phyloP scores from a whole-genome alignment of 1,284 basidiomycete genomes.

The Sanghuangporus weigelae region DNA sequence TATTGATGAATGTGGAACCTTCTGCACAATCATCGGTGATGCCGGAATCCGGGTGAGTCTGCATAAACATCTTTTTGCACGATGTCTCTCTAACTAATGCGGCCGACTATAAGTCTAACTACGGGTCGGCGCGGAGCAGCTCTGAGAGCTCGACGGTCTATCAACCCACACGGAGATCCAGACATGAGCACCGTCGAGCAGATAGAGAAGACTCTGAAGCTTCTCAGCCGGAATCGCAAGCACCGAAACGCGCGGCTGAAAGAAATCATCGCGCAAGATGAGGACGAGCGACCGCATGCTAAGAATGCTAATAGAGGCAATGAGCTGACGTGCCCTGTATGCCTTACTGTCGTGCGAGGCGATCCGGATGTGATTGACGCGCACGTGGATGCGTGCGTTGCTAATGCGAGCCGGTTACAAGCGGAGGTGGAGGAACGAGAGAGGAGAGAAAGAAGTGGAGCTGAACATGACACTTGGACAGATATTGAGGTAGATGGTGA shows the following conservation, averaged over 20 bases:
- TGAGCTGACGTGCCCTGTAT: constrained; percentile 61
- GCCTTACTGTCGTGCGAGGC: constrained; percentile 47
- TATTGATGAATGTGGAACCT: constrained; percentile 57
- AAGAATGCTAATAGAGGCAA: constrained; percentile 27
- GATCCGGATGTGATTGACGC: constrained; percentile 69
- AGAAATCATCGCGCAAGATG: constrained; percentile 51
- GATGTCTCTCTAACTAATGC: constrained; percentile 10
- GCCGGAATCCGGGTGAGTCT: constrained; percentile 28
- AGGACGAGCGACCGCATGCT: constrained; percentile 32
- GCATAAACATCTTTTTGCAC: constrained; percentile 22
- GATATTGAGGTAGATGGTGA: constrained; percentile 19
- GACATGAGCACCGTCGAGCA: constrained; percentile 34
- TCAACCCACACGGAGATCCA: constrained; percentile 31
- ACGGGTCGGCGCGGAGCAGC: constrained; percentile 54
- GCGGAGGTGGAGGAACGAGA: constrained; percentile 35
- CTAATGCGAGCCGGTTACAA: constrained; percentile 42
- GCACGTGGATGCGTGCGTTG: constrained; percentile 71
- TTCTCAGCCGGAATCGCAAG: constrained; percentile 59
- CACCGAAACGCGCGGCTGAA: constrained; percentile 56
- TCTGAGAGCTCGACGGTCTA: constrained; percentile 53
- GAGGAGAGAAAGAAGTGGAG: constrained; percentile 26
- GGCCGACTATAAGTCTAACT: constrained; percentile 29
- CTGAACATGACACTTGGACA: constrained; percentile 31
- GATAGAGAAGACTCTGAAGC: constrained; percentile 48
- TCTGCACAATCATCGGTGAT: constrained; percentile 34